Evolutionary conservation across 768 basidiomycete species (phyloP).

Genomic region (Megacollybia marginata): DNA sequence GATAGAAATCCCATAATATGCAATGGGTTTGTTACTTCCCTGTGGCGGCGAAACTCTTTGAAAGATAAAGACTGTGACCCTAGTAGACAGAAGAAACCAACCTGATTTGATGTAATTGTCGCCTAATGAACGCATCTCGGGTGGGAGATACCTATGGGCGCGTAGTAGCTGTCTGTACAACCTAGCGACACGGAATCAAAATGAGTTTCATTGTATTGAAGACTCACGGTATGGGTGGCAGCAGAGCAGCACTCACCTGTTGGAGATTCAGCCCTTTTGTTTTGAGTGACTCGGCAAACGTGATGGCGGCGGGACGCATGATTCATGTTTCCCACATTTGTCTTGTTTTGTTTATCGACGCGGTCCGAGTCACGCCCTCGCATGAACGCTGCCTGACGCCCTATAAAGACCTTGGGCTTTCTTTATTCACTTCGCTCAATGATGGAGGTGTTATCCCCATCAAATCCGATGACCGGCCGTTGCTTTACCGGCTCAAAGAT

Average conservation of each 20-base stretch:
- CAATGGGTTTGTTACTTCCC: slow-evolving; percentile 70
- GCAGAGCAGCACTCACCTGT: slow-evolving; percentile 59
- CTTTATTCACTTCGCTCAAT: no score
- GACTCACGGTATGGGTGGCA: slow-evolving; percentile 79
- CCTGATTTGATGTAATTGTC: slow-evolving; percentile 83
- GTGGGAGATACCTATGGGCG: slow-evolving; percentile 65
- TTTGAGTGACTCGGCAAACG: slow-evolving; percentile 51
- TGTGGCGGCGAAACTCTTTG: slow-evolving; percentile 86
- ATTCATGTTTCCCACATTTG: no score
- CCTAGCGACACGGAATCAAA: slow-evolving; percentile 29
- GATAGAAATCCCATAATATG: slow-evolving; percentile 93
- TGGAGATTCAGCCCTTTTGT: slow-evolving; percentile 50
- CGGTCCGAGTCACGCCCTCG: no score
- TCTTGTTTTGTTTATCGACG: no score
- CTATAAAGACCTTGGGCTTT: no score
- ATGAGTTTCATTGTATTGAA: neutral
- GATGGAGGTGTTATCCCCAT: no score
- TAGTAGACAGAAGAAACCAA: slow-evolving; percentile 16
- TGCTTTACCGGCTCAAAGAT: no score
- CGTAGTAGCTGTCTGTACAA: slow-evolving; percentile 75
- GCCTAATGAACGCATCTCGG: slow-evolving; percentile 78
- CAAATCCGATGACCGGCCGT: no score
- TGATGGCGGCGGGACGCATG: slow-evolving; percentile 6
- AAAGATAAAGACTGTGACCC: slow-evolving; percentile 2
- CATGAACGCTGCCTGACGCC: no score